Conservation (phyloP, 164 flowering plant genomes). For the Magnolia kwangsiensis region DNA sequence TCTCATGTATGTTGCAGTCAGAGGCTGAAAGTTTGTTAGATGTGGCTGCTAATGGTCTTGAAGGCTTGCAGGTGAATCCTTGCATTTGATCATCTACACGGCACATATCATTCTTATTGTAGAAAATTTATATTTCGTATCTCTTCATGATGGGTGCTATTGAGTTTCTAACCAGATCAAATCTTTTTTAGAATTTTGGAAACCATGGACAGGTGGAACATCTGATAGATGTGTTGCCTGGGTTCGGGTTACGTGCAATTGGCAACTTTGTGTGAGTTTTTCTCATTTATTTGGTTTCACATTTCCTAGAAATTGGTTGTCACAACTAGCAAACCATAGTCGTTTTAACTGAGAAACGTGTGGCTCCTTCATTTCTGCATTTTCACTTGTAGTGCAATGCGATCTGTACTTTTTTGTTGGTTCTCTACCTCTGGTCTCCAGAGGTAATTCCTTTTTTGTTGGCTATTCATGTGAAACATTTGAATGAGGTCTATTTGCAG, state of each 20-base stretch:
- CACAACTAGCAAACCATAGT: not conserved
- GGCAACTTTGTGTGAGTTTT: conserved; percentile 69
- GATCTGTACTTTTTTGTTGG: not conserved
- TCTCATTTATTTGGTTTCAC: not conserved
- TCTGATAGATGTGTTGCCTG: conserved; percentile 64
- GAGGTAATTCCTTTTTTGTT: not conserved
- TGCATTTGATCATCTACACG: not conserved
- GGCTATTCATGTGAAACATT: not conserved
- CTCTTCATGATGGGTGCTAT: not conserved
- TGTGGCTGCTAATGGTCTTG: conserved; percentile 87
- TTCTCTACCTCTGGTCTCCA: not conserved
- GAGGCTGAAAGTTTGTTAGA: conserved; percentile 96
- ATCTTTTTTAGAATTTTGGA: conserved; percentile 50
- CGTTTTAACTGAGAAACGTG: too few relatives aligned
- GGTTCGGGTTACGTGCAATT: conserved; percentile 68
- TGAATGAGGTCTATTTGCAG: too few relatives aligned
- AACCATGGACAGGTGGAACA: conserved; percentile 59
- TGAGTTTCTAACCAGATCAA: not conserved
- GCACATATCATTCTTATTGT: not conserved
- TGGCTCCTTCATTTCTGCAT: too few relatives aligned
- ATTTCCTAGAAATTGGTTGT: not conserved
- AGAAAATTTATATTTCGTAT: not conserved
- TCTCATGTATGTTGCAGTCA: conserved; percentile 36
- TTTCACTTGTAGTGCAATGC: too few relatives aligned
- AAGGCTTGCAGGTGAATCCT: conserved; percentile 73